Conservation (phyloP, 2,329 filamentous ascomycete genomes). For the Ceratocystis albifundus region DNA sequence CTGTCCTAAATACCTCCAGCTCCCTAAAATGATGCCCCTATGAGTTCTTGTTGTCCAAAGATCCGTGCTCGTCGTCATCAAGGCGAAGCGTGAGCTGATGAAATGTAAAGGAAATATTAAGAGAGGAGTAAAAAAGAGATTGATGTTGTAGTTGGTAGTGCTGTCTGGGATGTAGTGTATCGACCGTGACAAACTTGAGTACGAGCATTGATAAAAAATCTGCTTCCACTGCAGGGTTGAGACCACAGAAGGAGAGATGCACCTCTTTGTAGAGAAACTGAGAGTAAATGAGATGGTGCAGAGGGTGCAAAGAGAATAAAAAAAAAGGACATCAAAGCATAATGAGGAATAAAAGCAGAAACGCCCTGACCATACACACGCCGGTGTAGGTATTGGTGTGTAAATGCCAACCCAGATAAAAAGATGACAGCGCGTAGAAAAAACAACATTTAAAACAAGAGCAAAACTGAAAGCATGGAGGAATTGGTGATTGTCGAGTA, state of each 20-base stretch:
- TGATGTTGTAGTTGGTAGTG: no score
- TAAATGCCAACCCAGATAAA: conserved; percentile 12
- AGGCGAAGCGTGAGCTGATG: not conserved
- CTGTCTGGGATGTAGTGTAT: not conserved
- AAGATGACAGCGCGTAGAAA: conserved; percentile 15
- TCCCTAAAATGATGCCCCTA: conserved; percentile 8
- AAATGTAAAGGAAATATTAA: conserved; percentile 3
- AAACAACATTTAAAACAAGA: conserved; percentile 20
- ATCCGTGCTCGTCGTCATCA: conserved; percentile 5
- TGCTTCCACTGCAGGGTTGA: not conserved
- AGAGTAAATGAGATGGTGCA: not conserved
- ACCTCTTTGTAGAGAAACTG: not conserved
- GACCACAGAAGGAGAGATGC: not conserved
- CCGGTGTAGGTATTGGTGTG: conserved; percentile 15
- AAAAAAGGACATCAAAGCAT: not conserved
- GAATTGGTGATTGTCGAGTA: not conserved
- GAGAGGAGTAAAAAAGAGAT: not conserved
- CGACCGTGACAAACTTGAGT: not conserved
- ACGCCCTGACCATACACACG: conserved; percentile 18
- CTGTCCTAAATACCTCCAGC: conserved; percentile 3
- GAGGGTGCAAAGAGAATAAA: conserved; percentile 3
- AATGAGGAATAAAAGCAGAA: conserved; percentile 11
- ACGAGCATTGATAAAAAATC: not conserved
- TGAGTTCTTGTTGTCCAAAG: not conserved
- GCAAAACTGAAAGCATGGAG: conserved; percentile 25